Conservation (phyloP, 2,329 filamentous ascomycete genomes). For the Delphinella strobiligena region DNA sequence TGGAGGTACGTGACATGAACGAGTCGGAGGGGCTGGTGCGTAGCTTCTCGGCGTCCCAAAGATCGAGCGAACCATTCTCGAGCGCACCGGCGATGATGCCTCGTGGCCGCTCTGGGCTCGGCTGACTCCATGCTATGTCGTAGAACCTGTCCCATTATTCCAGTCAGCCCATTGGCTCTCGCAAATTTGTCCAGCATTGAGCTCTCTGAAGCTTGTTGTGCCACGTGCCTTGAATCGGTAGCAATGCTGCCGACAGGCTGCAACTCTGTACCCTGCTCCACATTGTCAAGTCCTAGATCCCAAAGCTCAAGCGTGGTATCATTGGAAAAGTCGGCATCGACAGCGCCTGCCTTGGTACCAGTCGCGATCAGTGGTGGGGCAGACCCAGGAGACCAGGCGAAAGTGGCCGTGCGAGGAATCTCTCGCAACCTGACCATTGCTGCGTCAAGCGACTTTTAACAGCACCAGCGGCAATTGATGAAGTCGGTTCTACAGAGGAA, state of each 20-base stretch:
- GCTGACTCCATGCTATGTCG: conserved; percentile 87
- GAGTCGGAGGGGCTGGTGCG: conserved; percentile 47
- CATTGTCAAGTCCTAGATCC: conserved; percentile 76
- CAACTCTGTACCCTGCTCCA: conserved; percentile 66
- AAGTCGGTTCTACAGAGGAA: not conserved
- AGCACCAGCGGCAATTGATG: too few relatives aligned
- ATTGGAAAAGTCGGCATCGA: conserved; percentile 94
- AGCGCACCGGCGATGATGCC: conserved; percentile 92
- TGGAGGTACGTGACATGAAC: conserved; percentile 73
- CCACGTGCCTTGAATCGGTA: conserved; percentile 71
- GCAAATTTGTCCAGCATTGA: not conserved
- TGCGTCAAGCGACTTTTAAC: not conserved
- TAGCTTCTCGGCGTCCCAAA: conserved; percentile 79
- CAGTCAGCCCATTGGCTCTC: not conserved
- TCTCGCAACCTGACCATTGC: conserved; percentile 91
- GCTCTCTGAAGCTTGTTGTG: not conserved
- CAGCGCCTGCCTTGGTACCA: conserved; percentile 85
- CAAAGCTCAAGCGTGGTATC: conserved; percentile 94
- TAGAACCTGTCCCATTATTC: conserved; percentile 58
- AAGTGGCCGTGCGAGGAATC: conserved; percentile 91
- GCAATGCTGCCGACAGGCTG: conserved; percentile 72
- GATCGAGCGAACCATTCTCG: conserved; percentile 83
- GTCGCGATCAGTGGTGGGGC: conserved; percentile 76
- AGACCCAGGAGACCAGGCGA: conserved; percentile 85
- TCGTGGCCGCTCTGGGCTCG: conserved; percentile 62